phyloP scores from a whole-genome alignment of 2,329 filamentous ascomycete genomes.

The Pseudophaeomoniella oleicola region DNA sequence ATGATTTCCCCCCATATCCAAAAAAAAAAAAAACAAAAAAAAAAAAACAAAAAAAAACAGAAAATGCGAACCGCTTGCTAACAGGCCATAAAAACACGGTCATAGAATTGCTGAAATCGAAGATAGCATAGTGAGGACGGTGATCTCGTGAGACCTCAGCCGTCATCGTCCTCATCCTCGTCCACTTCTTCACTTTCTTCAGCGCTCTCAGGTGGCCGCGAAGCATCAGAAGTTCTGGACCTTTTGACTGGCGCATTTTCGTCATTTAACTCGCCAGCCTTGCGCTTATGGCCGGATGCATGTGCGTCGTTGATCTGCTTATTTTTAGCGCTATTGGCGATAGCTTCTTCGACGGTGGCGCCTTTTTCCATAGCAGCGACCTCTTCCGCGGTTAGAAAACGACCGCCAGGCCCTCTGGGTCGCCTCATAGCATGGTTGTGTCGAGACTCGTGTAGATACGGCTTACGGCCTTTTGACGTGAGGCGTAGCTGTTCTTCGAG shows the following conservation, averaged over 20 bases:
- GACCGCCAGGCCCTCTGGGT: conserved; percentile 81
- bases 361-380: conserved; percentile 74
- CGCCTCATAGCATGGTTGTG: conserved; percentile 98
- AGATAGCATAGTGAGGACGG: too few species aligned
- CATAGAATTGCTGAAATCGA: too few species aligned
- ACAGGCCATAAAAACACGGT: background rate
- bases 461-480: conserved; percentile 90
- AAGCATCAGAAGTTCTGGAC: conserved; percentile 27
- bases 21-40: too few species aligned
- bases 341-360: conserved; percentile 20
- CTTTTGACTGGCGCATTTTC: conserved; percentile 31
- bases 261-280: conserved; percentile 33
- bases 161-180: conserved; percentile 36
- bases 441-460: conserved; percentile 90
- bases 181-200: conserved; percentile 38
- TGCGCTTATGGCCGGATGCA: conserved; percentile 32
- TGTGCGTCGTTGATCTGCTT: conserved; percentile 18
- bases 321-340: conserved; percentile 18
- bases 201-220: conserved; percentile 35
- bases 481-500: conserved; percentile 83
- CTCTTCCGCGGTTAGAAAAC: conserved; percentile 93
- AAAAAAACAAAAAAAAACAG: too few species aligned
- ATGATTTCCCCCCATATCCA: background rate
- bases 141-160: too few species aligned
- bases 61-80: background rate